phyloP scores from a whole-genome alignment of 345 rosid species.

The Passiflora organensis region DNA sequence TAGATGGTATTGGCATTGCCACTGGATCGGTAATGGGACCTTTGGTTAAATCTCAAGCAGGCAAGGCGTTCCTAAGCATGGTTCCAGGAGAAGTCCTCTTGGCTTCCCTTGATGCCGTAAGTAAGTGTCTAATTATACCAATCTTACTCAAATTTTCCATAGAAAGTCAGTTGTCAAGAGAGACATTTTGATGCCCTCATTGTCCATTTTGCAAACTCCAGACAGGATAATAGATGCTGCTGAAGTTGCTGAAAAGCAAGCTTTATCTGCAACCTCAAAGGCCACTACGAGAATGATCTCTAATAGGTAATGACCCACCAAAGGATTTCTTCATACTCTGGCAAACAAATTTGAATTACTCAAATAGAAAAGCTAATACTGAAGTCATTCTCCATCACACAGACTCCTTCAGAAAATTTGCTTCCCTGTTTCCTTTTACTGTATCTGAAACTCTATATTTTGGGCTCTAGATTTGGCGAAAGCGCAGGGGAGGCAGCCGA shows the following conservation, averaged over 20 bases:
- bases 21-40: slow-evolving; percentile 70
- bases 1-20: slow-evolving; percentile 56
- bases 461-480: slow-evolving; percentile 67
- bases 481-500: slow-evolving; percentile 70
- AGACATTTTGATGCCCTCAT: neutral
- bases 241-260: slow-evolving; percentile 85
- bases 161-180: neutral
- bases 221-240: slow-evolving; percentile 78
- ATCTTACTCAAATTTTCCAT: too few species aligned
- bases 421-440: too few species aligned
- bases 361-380: too few species aligned
- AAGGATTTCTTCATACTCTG: too few species aligned
- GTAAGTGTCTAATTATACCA: too few species aligned
- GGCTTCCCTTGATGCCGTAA: slow-evolving; percentile 86
- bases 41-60: slow-evolving; percentile 62
- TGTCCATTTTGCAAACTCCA: slow-evolving; percentile 16
- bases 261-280: slow-evolving; percentile 59
- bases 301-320: slow-evolving; percentile 31
- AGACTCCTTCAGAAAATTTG: too few species aligned
- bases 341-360: too few species aligned
- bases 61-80: slow-evolving; percentile 65
- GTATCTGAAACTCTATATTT: too few species aligned
- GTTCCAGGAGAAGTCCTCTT: slow-evolving; percentile 81
- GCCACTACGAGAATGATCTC: slow-evolving; percentile 64
- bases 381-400: too few species aligned